Conservation (phyloP, 225 moss, liverwort and hornwort genomes). For the Antitrichia curtipendula region DNA sequence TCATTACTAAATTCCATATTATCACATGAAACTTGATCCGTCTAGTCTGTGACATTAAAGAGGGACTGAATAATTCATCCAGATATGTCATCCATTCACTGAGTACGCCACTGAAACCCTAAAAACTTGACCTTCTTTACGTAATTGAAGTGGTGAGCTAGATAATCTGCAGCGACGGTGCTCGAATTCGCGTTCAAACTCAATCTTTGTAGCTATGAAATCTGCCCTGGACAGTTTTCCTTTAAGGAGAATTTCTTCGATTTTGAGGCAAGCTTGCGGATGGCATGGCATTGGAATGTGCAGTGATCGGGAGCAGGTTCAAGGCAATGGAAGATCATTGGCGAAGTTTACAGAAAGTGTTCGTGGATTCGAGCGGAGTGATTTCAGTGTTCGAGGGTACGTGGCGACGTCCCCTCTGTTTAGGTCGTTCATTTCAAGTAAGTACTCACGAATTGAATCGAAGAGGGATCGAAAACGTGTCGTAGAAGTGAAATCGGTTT, state of each 20-base stretch:
- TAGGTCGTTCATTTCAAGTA: constrained; percentile 3
- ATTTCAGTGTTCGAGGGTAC: constrained; percentile 4
- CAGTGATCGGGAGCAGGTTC: not conserved
- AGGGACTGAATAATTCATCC: not conserved
- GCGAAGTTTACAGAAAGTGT: not conserved
- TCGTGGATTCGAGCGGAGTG: not conserved
- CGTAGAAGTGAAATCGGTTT: not conserved
- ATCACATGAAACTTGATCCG: not conserved
- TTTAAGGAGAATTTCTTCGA: not conserved
- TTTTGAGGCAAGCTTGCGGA: not conserved
- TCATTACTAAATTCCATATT: not conserved
- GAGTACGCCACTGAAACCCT: not conserved
- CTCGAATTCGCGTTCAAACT: not conserved
- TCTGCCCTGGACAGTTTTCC: not conserved
- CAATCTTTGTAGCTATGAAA: not conserved
- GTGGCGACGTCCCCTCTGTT: constrained; percentile 6
- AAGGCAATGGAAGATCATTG: not conserved
- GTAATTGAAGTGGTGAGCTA: not conserved
- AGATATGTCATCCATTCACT: not conserved
- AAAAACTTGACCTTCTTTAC: not conserved
- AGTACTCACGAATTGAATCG: constrained; percentile 15
- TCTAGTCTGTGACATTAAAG: not conserved
- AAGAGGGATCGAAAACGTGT: constrained; percentile 5
- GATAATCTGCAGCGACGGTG: not conserved
- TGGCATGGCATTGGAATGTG: not conserved